Base-by-base conservation (phyloP, 495 filamentous ascomycete species). In the Penicillium bovifimosum region DNA sequence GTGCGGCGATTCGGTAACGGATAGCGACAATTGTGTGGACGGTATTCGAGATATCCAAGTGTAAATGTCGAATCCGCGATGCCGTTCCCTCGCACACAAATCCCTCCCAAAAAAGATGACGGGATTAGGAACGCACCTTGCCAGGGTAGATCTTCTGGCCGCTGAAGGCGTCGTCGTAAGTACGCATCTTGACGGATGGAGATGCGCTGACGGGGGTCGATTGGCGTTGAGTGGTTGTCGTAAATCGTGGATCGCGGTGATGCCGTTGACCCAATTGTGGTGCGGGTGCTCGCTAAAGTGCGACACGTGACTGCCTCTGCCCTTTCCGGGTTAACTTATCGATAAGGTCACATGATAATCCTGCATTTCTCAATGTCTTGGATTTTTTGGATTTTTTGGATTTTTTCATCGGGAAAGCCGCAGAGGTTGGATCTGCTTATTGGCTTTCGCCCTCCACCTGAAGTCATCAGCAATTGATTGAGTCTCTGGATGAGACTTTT, bases 101-200 rank as follows among this genome's bases (percentile, higher is more conserved):
- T 50, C 26, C 35, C 53, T 47, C 34, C 55, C 43, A 50, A 43
- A 50, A 53, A 44, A 33, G 57, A 61, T 56, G 40, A 47, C 57
- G 56, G 43, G 47, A 47, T 41, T 38, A 41, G 55, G 53, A 64
- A 76, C 85, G 76, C 86, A 96, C 91, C 91, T 96, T 96, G 76
- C 91, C 91, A 69, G 91, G 91, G 84, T 96, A 96, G 79, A 96
- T 96, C 84, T 87, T 91, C 82, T 91, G 85, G 73, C 91, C 91
- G 79, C 86, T 90, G 86, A 96, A 96, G 68, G 86, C 83, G 78
- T 96, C 91, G 82, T 96, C 90, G 90, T 95, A 96, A 77, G 90
- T 95, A 82, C 89, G 86, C 90, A 95, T 95, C 73, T 76, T 89
- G 85, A 79, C 77, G 80, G 80, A 71, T 57, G 64, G 60, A 57